Evolutionary conservation across 768 basidiomycete species (phyloP).

Genomic region (Dacryopinax spathularia): DNA sequence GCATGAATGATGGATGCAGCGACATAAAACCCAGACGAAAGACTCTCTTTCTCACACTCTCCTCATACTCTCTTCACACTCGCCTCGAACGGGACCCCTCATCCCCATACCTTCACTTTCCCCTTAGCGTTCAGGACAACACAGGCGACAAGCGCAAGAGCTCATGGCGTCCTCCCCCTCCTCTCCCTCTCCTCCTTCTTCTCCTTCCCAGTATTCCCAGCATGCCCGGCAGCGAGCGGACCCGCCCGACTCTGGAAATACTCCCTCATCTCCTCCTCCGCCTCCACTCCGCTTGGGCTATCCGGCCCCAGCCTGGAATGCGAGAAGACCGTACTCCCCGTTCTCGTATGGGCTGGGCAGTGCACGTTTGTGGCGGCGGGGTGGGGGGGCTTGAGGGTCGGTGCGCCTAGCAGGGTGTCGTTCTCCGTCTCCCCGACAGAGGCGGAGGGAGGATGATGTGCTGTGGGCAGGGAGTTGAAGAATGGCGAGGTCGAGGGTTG

Average conservation of each 20-base stretch:
- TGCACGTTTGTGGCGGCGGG: background rate
- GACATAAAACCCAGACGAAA: background rate
- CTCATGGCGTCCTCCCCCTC: background rate
- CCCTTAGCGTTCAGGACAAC: too few relatives aligned
- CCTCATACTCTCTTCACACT: background rate
- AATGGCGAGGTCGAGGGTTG: background rate
- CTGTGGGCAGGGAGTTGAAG: background rate
- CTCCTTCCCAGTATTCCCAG: background rate
- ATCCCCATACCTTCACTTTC: too few relatives aligned
- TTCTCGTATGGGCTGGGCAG: background rate
- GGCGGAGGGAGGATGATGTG: too few relatives aligned
- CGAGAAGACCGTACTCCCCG: background rate
- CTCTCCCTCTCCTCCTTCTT: background rate
- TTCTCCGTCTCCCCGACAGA: background rate
- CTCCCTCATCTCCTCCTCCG: constrained; percentile 1
- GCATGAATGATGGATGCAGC: too few relatives aligned
- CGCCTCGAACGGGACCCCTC: too few relatives aligned
- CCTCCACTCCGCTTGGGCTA: background rate
- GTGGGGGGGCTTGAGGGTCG: background rate
- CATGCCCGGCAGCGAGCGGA: background rate
- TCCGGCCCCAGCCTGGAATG: background rate
- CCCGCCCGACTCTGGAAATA: background rate
- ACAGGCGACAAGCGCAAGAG: too few relatives aligned
- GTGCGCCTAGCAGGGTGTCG: background rate
- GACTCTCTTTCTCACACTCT: background rate